A percentile compares a stretch with the other conserved stretches of the same genome.
phyloP scores from a whole-genome alignment of 148 eudicot genomes.

The Cornus kousa region DNA sequence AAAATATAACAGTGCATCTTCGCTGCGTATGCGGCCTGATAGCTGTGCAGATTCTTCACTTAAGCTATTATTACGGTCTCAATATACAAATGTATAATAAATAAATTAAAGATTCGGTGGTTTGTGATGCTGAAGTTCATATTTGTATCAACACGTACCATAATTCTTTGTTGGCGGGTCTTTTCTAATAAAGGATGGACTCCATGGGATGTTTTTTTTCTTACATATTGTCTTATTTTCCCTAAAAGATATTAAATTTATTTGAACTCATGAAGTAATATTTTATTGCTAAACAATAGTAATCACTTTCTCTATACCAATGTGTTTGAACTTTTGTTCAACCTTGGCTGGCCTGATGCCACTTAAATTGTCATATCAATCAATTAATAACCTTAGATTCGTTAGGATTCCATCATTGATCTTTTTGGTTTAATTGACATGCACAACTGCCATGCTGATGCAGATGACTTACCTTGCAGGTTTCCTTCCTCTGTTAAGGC shows the following conservation, averaged over 20 bases:
- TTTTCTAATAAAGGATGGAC: neutral
- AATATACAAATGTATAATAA: neutral
- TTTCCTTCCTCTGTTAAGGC: slow-evolving; percentile 55
- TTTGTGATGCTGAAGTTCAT: neutral
- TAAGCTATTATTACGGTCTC: neutral
- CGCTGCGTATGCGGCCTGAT: neutral
- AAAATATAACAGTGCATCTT: neutral
- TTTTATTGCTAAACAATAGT: neutral
- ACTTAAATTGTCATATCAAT: neutral
- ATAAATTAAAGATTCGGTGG: neutral
- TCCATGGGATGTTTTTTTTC: neutral
- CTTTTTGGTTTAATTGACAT: neutral
- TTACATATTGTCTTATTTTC: slow-evolving; percentile 2
- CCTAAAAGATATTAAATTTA: neutral
- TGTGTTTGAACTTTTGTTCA: neutral
- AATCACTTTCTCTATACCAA: neutral
- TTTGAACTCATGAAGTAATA: neutral
- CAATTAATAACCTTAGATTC: neutral
- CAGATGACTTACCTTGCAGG: slow-evolving; percentile 37
- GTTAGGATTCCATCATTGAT: neutral
- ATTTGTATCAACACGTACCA: neutral
- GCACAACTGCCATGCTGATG: neutral
- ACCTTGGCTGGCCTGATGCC: neutral
- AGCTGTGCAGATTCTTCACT: neutral
- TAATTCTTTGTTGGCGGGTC: neutral